A percentile compares a stretch with the other conserved stretches of the same genome.
phyloP scores from a whole-genome alignment of 164 flowering plant species.

The Brasenia schreberi region DNA sequence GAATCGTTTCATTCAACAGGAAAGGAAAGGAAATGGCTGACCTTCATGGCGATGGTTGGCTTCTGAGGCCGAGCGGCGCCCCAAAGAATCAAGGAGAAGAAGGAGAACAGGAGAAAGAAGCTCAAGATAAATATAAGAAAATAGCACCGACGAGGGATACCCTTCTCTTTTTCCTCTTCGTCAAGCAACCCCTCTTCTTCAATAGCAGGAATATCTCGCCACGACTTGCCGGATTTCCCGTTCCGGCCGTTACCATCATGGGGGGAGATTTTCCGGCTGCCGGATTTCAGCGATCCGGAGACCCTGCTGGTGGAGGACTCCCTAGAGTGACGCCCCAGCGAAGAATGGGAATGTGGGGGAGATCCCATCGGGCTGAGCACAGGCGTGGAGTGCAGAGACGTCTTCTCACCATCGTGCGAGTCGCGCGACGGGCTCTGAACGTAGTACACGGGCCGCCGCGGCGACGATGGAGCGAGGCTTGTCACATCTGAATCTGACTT shows the following conservation, averaged over 20 bases:
- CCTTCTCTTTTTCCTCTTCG: constrained; percentile 26
- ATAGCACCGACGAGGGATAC: constrained; percentile 55
- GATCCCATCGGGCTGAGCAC: constrained; percentile 63
- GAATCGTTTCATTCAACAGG: neutral
- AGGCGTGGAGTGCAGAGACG: constrained; percentile 83
- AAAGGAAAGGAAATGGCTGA: constrained; percentile 3
- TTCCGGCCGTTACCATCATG: constrained; percentile 22
- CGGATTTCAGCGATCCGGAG: constrained; percentile 71
- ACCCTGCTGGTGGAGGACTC: constrained; percentile 68
- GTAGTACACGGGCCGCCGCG: constrained; percentile 51
- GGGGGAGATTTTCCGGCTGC: constrained; percentile 49
- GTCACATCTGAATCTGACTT: constrained; percentile 75
- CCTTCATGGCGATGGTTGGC: constrained; percentile 57
- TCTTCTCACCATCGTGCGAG: constrained; percentile 60
- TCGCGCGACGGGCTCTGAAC: constrained; percentile 83
- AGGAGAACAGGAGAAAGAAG: constrained; percentile 46
- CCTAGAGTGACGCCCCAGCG: constrained; percentile 74
- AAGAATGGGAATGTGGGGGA: constrained; percentile 81
- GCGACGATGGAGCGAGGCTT: constrained; percentile 50
- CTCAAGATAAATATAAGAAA: constrained; percentile 53
- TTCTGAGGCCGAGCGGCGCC: constrained; percentile 70
- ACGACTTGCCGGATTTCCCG: constrained; percentile 29
- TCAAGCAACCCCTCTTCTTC: constrained; percentile 80
- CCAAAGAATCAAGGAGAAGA: constrained; percentile 59
- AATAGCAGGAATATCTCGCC: constrained; percentile 48